Conservation (phyloP, 2,329 filamentous ascomycete species). For the Colletotrichum tofieldiae region DNA sequence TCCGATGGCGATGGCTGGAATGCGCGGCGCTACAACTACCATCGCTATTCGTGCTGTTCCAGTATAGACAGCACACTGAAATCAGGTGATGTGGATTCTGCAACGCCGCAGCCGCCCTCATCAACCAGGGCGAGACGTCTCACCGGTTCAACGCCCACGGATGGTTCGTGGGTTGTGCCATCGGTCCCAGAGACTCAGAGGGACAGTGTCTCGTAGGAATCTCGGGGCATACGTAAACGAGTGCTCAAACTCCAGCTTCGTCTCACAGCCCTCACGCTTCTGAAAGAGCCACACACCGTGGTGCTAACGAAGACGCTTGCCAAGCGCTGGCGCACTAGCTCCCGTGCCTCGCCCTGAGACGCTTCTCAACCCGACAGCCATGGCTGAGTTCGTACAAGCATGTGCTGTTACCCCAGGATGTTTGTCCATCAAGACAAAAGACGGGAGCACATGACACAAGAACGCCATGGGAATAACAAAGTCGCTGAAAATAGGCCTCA, state of each 20-base stretch:
- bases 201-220: slow-evolving; percentile 4
- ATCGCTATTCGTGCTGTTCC: slow-evolving; percentile 14
- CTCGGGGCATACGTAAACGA: neutral
- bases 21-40: slow-evolving; percentile 21
- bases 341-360: neutral
- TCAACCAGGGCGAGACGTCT: slow-evolving; percentile 6
- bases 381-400: neutral
- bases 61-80: neutral
- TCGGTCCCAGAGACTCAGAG: neutral
- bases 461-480: slow-evolving; percentile 5
- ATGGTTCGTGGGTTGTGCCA: slow-evolving; percentile 5
- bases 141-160: slow-evolving; percentile 1
- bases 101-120: slow-evolving; percentile 25
- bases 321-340: neutral
- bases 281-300: neutral
- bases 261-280: neutral
- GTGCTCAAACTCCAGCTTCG: neutral
- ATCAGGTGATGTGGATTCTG: slow-evolving; percentile 20
- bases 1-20: slow-evolving; percentile 21
- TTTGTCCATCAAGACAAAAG: neutral
- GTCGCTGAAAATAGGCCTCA: slow-evolving; percentile 43
- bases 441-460: neutral
- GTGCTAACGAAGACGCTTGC: neutral
- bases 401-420: slow-evolving; percentile 6
- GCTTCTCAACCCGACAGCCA: neutral